phyloP scores from a whole-genome alignment of 805 yeast species.

The Saturnispora dispora region DNA sequence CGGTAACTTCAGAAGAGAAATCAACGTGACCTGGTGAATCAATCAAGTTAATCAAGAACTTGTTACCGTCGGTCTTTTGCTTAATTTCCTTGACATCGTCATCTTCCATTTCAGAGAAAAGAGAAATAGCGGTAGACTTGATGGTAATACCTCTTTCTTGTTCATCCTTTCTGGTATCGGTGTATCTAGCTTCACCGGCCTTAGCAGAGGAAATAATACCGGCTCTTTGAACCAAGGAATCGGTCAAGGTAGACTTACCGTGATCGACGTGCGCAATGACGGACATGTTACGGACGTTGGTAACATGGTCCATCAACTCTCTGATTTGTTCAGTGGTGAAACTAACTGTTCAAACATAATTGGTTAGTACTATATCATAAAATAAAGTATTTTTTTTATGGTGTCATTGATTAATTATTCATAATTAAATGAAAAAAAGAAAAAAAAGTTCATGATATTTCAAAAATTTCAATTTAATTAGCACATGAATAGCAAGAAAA shows the following conservation, averaged over 20 bases:
- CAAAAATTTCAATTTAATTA: background rate
- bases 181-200: conserved; percentile 99
- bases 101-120: conserved; percentile 79
- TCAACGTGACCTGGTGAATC: conserved; percentile 99
- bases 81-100: conserved; percentile 83
- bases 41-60: conserved; percentile 94
- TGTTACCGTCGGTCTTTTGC: conserved; percentile 88
- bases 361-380: conserved; percentile 8
- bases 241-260: conserved; percentile 99
- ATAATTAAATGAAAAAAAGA: background rate
- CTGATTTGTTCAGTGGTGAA: conserved; percentile 89
- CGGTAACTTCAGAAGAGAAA: conserved; percentile 99
- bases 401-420: no score
- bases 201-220: conserved; percentile 99
- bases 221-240: conserved; percentile 97
- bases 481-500: background rate
- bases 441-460: background rate
- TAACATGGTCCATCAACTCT: conserved; percentile 98
- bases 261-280: conserved; percentile 99
- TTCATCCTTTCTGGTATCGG: conserved; percentile 99
- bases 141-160: conserved; percentile 99
- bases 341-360: conserved; percentile 29
- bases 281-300: conserved; percentile 99
- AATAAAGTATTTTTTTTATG: no score
- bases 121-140: conserved; percentile 97